Conservation (phyloP, 805 yeast species). For the Isabelozyma heimii region DNA sequence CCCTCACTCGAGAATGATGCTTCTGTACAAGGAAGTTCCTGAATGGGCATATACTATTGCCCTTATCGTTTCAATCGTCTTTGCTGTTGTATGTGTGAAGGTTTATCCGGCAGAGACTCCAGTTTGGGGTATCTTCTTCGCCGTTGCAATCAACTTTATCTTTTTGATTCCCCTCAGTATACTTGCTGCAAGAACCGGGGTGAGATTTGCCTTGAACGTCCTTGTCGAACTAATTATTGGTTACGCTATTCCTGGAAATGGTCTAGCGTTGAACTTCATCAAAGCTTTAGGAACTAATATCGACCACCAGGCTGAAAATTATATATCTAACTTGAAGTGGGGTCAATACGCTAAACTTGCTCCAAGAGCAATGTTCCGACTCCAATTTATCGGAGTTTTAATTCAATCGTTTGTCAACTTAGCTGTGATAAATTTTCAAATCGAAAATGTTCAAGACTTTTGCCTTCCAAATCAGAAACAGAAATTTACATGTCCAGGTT, state of each 20-base stretch:
- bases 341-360: conserved; percentile 63
- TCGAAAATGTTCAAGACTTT: conserved; percentile 25
- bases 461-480: conserved; percentile 44
- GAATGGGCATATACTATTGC: conserved; percentile 26
- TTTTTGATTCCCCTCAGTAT: conserved; percentile 31
- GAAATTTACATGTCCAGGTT: conserved; percentile 39
- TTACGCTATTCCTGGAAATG: conserved; percentile 36
- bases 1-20: conserved; percentile 32
- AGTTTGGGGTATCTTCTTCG: conserved; percentile 36
- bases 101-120: conserved; percentile 32
- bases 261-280: conserved; percentile 42
- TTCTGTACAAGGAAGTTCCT: conserved; percentile 31
- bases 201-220: conserved; percentile 30
- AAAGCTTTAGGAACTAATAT: conserved; percentile 59
- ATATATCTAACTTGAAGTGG: conserved; percentile 54
- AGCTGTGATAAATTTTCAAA: conserved; percentile 26
- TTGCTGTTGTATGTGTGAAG: conserved; percentile 29
- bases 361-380: conserved; percentile 54
- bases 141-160: conserved; percentile 27
- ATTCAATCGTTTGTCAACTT: conserved; percentile 21
- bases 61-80: conserved; percentile 23
- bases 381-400: conserved; percentile 23
- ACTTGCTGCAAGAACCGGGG: conserved; percentile 28
- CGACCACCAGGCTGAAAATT: conserved; percentile 55
- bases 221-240: conserved; percentile 37